Conservation (phyloP, 148 eudicot genomes). For the Vaccinium vitisidaea region DNA sequence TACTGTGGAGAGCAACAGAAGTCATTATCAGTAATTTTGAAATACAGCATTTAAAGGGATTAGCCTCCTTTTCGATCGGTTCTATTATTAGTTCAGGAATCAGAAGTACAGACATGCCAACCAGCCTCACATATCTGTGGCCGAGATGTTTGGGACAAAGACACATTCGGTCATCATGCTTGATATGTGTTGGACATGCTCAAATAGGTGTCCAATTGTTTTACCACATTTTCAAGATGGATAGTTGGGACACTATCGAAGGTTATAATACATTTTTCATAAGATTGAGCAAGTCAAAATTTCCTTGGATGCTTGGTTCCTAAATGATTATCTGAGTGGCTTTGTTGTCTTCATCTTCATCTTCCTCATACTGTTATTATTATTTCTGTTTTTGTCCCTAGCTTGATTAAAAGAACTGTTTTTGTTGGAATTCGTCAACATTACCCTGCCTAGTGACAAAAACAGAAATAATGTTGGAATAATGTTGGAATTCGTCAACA, state of each 20-base stretch:
- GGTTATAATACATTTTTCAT: not conserved
- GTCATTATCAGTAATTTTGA: not conserved
- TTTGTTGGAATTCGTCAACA: not conserved
- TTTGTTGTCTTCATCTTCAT: not conserved
- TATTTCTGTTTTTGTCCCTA: not conserved
- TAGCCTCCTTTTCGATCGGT: not conserved
- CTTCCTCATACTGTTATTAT: not conserved
- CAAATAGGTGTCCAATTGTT: not conserved
- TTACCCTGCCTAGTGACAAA: not conserved
- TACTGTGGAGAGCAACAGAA: constrained; percentile 46
- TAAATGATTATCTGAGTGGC: not conserved
- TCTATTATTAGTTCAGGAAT: not conserved
- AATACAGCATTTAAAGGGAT: not conserved
- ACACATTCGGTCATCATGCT: not conserved
- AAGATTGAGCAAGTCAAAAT: not conserved
- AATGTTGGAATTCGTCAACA: not conserved
- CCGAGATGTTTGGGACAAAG: not conserved
- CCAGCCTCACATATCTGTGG: not conserved
- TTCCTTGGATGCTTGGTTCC: not conserved
- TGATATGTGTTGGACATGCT: not conserved
- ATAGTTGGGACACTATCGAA: not conserved
- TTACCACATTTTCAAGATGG: not conserved
- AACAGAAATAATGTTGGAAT: too few species aligned
- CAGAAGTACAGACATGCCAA: too few species aligned
- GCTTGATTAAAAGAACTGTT: not conserved